These are phyloP conservation scores for Didymella lethalis DNA, from an alignment of 2,329 filamentous ascomycete genomes.

Conservation along the genomic window DNA sequence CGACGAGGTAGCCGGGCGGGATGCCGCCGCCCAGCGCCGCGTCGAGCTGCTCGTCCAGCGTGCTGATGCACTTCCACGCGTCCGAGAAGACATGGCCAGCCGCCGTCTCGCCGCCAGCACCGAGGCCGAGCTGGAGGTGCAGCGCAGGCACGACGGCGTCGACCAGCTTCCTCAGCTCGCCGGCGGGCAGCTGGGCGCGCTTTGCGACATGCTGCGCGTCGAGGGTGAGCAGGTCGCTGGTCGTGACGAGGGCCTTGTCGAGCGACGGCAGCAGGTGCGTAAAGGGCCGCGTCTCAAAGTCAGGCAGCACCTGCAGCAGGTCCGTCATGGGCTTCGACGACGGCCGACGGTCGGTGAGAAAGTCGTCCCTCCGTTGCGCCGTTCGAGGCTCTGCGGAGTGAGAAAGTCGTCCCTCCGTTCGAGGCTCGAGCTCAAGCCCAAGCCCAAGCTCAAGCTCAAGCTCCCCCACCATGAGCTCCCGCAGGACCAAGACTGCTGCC, in stretches of 20 bases:
- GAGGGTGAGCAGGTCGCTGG: slow-evolving; percentile 84
- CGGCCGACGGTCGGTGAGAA: neutral
- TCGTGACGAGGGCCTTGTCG: slow-evolving; percentile 79
- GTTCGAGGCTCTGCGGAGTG: slow-evolving; percentile 21
- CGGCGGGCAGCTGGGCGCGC: slow-evolving; percentile 80
- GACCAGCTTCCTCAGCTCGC: slow-evolving; percentile 79
- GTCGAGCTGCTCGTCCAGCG: slow-evolving; percentile 79
- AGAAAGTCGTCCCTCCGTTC: no score
- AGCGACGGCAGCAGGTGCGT: slow-evolving; percentile 79
- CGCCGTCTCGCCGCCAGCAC: slow-evolving; percentile 41
- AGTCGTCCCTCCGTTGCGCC: no score
- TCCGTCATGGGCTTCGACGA: slow-evolving; percentile 73
- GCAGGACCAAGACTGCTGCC: slow-evolving; percentile 16
- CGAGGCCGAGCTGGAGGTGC: slow-evolving; percentile 67
- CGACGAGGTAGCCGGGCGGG: slow-evolving; percentile 80
- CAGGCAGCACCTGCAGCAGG: slow-evolving; percentile 81
- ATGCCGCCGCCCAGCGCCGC: slow-evolving; percentile 77
- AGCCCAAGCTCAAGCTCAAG: slow-evolving; percentile 13
- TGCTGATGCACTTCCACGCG: slow-evolving; percentile 73
- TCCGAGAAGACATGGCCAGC: slow-evolving; percentile 32
- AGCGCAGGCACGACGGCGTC: slow-evolving; percentile 72
- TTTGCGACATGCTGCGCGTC: slow-evolving; percentile 84
- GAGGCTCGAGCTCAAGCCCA: slow-evolving; percentile 6
- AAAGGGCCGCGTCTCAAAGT: slow-evolving; percentile 76
- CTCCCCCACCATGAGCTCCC: slow-evolving; percentile 12